Base-by-base conservation (phyloP, 768 basidiomycete species). In the Leccinum barrowsii region DNA sequence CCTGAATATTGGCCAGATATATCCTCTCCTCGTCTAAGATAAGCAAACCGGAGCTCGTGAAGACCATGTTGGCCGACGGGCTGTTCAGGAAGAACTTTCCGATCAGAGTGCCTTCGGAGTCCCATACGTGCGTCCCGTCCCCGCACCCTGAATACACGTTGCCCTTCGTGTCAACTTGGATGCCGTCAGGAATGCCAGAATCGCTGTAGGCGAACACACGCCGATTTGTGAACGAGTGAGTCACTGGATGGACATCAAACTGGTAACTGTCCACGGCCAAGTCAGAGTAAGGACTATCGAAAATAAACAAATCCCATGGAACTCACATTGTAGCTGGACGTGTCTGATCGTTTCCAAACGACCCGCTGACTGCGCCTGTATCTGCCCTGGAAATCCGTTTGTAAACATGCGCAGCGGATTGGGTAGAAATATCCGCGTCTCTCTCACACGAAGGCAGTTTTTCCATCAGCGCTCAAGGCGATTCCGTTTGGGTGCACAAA, bases 81-180 rank as follows among this genome's bases (percentile, higher is more conserved):
- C 60, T 70, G 24, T 50, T 65, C 2, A 83, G 7, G 2, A 54
- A 60, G 54, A 65, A 56, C 32, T 63, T 63, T 26, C 63, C 57
- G 1, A 89, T 72, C 1, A 89, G 74, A 1, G 76, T 79, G 1
- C 87, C 86, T 19, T 78, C 66, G 12, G 74, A 53, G 63, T 80
- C 77, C 80, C 83, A 85, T 5, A 86, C 85, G 26, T 88, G 82
- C 1, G 83, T 79, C 40, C 87, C 88, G 57, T 90, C 89, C n/a
- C 82, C 86, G 56, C 82, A 82, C 2, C 84, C 85, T 1, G 84
- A 75, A 65, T 83, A 90, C 0, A 91, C 80, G 63, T 90, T 90
- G 0, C 86, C 87, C 0, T 77, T 66, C 4, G 74, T 74, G 63
- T 91, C 89, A 2, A 86, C 75, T 63, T 86, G 83, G 5, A 89